Percentiles rank a stretch among this genome's conserved stretches.
Evolutionary conservation across 768 basidiomycete genomes (phyloP).

Genomic region (Boletus sp.): DNA sequence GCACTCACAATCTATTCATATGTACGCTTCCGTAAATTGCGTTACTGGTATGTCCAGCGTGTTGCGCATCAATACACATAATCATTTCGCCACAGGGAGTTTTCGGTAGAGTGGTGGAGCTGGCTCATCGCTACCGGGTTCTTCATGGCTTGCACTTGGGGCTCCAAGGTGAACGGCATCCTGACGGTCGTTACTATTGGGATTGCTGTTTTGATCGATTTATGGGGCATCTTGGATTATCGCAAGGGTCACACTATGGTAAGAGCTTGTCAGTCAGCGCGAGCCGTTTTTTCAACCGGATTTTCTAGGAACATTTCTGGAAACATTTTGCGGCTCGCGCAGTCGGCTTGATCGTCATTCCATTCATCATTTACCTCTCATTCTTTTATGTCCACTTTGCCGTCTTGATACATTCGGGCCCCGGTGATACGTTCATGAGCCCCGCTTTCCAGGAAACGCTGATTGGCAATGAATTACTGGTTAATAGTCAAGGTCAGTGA

Average conservation of each 20-base stretch:
- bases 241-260: slow-evolving; percentile 82
- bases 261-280: background rate
- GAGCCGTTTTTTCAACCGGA: background rate
- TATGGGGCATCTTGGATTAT: slow-evolving; percentile 92
- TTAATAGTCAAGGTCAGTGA: slow-evolving; percentile 83
- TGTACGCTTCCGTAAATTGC: slow-evolving; percentile 90
- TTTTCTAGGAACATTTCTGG: slow-evolving; percentile 76
- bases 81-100: slow-evolving; percentile 57
- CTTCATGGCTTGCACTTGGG: slow-evolving; percentile 95
- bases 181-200: slow-evolving; percentile 89
- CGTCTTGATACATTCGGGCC: slow-evolving; percentile 82
- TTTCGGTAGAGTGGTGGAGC: slow-evolving; percentile 88
- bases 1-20: slow-evolving; percentile 90
- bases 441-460: slow-evolving; percentile 98
- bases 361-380: slow-evolving; percentile 85
- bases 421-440: slow-evolving; percentile 97
- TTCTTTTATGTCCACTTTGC: slow-evolving; percentile 97
- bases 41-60: slow-evolving; percentile 63
- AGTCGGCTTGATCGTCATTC: slow-evolving; percentile 82
- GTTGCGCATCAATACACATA: background rate
- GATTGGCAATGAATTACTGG: slow-evolving; percentile 83
- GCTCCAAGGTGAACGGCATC: slow-evolving; percentile 96
- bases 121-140: slow-evolving; percentile 90
- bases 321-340: slow-evolving; percentile 87
- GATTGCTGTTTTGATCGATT: slow-evolving; percentile 85